Conservation (phyloP, 495 filamentous ascomycete genomes). For the Cercophora sp. region DNA sequence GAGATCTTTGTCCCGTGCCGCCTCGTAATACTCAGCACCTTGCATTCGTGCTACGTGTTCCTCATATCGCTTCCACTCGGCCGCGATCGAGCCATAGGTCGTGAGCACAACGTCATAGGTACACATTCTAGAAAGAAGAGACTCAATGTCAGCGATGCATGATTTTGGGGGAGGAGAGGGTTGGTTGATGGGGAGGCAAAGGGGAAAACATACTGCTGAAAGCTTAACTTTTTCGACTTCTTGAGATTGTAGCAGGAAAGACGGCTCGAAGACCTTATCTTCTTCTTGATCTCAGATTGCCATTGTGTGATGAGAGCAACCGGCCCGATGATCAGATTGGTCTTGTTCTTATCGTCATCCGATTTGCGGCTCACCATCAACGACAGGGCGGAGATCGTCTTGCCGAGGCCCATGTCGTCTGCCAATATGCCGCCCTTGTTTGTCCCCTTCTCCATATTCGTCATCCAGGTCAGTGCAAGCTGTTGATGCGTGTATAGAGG, state of each 20-base stretch:
- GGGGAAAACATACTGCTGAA: too few species aligned
- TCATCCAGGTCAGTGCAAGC: conserved; percentile 78
- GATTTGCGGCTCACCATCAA: conserved; percentile 74
- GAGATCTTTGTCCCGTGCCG: conserved; percentile 23
- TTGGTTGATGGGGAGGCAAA: too few species aligned
- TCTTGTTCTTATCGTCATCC: conserved; percentile 52
- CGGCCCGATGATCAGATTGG: conserved; percentile 83
- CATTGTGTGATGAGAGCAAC: conserved; percentile 87
- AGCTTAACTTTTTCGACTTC: too few species aligned
- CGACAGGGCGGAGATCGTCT: conserved; percentile 85
- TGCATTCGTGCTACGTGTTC: conserved; percentile 19
- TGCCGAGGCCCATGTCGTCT: conserved; percentile 94
- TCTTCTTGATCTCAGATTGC: conserved; percentile 75
- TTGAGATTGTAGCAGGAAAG: too few species aligned
- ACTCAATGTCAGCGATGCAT: too few species aligned
- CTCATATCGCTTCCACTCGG: conserved; percentile 57
- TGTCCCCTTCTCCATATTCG: conserved; percentile 68
- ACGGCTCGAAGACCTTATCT: conserved; percentile 56
- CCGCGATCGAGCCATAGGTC: conserved; percentile 75
- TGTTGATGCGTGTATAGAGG: conserved; percentile 79
- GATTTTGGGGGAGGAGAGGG: too few species aligned
- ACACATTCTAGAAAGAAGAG: conserved; percentile 57
- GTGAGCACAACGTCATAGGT: conserved; percentile 86
- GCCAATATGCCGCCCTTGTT: conserved; percentile 83
- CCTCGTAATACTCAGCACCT: conserved; percentile 11